These are phyloP conservation scores for Ganoderma boninense DNA, from an alignment of 1,284 basidiomycete species.

Conservation along the genomic window DNA sequence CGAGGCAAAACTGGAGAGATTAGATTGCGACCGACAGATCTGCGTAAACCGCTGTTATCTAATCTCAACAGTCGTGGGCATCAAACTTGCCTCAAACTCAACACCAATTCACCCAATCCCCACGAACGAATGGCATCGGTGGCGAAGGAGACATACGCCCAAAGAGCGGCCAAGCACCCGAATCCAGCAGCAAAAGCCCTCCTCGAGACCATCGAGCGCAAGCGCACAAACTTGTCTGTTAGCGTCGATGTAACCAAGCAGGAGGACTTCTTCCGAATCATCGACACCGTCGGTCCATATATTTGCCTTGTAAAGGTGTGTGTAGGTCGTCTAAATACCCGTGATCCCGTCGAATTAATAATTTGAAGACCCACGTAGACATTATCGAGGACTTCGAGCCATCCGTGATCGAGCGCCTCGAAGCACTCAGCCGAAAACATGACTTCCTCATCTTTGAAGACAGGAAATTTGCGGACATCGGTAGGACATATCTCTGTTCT, in stretches of 20 bases:
- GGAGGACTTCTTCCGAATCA: constrained; percentile 84
- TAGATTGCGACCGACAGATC: constrained; percentile 24
- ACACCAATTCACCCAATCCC: background rate
- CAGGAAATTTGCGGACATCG: constrained; percentile 99
- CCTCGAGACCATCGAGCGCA: constrained; percentile 87
- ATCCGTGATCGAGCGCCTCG: constrained; percentile 76
- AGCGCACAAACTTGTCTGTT: constrained; percentile 93
- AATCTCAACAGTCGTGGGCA: constrained; percentile 5
- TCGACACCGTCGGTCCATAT: constrained; percentile 88
- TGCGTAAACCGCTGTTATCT: constrained; percentile 14
- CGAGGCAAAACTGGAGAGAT: constrained; percentile 16
- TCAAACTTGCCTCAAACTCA: no score
- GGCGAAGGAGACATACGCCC: constrained; percentile 64
- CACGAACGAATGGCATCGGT: constrained; percentile 51
- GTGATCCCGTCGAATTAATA: no score
- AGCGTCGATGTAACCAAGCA: constrained; percentile 94
- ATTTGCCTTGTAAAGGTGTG: constrained; percentile 94
- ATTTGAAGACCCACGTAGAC: constrained; percentile 92
- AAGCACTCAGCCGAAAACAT: constrained; percentile 79
- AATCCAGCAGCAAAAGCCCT: constrained; percentile 84
- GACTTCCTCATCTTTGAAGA: constrained; percentile 99
- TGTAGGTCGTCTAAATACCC: no score
- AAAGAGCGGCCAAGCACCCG: constrained; percentile 65
- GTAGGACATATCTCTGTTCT: constrained; percentile 53
- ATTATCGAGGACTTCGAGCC: constrained; percentile 93